Evolutionary conservation across 805 yeast species (phyloP).

Genomic region (Wickerhamomyces alni): DNA sequence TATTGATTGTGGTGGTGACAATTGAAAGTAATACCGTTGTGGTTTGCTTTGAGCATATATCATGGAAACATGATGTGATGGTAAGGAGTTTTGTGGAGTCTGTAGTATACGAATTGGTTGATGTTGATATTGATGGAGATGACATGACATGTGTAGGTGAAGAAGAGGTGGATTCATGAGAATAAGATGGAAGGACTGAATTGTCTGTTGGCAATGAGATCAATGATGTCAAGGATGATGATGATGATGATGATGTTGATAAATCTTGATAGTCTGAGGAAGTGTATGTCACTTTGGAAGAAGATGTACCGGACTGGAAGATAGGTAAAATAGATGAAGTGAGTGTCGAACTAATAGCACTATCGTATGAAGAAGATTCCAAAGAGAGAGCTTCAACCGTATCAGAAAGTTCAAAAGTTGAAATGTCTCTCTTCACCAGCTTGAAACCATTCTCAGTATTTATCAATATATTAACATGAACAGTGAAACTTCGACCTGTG

Average conservation of each 20-base stretch:
- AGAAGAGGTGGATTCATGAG: background rate
- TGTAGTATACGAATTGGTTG: too few relatives aligned
- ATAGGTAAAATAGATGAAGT: constrained; percentile 1
- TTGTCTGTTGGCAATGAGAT: too few relatives aligned
- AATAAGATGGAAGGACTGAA: too few relatives aligned
- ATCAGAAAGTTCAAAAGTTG: constrained; percentile 4
- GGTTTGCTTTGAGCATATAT: too few relatives aligned
- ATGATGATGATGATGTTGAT: too few relatives aligned
- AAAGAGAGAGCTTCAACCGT: constrained; percentile 4
- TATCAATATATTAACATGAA: constrained; percentile 1
- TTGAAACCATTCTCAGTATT: constrained; percentile 1
- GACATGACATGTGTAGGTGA: background rate
- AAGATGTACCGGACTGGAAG: background rate
- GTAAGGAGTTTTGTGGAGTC: constrained; percentile 9
- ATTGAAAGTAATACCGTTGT: constrained; percentile 12
- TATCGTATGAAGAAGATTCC: too few relatives aligned
- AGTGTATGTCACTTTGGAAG: background rate
- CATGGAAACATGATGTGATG: constrained; percentile 8
- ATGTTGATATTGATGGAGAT: too few relatives aligned
- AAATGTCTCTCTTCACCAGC: constrained; percentile 7
- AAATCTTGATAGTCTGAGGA: background rate
- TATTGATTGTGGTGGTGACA: constrained; percentile 13
- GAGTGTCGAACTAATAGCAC: background rate
- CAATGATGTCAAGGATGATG: too few relatives aligned
- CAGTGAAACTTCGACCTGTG: constrained; percentile 2